phyloP scores from a whole-genome alignment of 192 early-diverging fungal species.

The Backusella parvicylindrica region DNA sequence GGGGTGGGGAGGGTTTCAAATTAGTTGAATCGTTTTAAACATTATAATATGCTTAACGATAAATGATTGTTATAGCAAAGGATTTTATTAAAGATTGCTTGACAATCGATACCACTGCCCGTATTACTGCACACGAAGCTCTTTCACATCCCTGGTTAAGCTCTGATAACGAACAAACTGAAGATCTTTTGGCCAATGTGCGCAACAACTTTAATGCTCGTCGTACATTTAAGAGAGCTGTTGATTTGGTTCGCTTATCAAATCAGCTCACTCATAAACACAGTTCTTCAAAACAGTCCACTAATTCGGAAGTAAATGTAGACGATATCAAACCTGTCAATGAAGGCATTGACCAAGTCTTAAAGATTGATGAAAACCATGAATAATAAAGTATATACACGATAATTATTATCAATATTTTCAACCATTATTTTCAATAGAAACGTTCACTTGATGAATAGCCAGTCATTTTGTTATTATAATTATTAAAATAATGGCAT shows the following conservation, averaged over 20 bases:
- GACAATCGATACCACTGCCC: conserved; percentile 57
- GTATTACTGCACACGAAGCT: conserved; percentile 74
- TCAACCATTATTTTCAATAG: not conserved
- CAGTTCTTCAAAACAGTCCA: conserved; percentile 5
- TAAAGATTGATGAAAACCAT: conserved; percentile 8
- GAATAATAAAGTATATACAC: not conserved
- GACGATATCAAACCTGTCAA: conserved; percentile 27
- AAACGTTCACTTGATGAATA: no score
- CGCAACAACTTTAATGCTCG: conserved; percentile 66
- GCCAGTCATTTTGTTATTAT: no score
- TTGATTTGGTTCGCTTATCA: conserved; percentile 44
- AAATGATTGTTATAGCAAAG: conserved; percentile 42
- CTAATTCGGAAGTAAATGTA: not conserved
- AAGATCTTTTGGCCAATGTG: conserved; percentile 58
- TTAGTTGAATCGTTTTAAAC: not conserved
- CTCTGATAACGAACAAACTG: conserved; percentile 9
- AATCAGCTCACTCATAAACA: conserved; percentile 30
- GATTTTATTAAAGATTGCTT: conserved; percentile 71
- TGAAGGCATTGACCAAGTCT: conserved; percentile 29
- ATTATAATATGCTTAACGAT: not conserved
- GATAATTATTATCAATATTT: not conserved
- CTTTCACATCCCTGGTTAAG: conserved; percentile 75
- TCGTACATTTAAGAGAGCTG: conserved; percentile 61
- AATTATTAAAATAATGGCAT: no score
- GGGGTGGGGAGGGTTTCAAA: no score